Evolutionary conservation across 106 monocot genomes (phyloP), one percentile per base, ranked within the genome.

Genomic region (Phalaenopsis aphrodite): DNA sequence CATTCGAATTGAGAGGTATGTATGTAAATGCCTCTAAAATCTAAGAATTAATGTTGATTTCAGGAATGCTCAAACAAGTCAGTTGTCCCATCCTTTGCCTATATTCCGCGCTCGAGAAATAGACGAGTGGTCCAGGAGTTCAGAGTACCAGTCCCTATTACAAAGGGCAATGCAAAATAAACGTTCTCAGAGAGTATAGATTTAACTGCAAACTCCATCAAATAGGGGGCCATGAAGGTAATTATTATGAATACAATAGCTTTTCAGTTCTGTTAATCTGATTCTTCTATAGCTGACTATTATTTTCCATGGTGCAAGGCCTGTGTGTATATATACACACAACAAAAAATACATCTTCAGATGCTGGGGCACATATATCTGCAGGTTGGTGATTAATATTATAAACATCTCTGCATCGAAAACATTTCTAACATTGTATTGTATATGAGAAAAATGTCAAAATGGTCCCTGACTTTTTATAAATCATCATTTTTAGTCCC

Each of bases 1-100:
- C 6, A 45, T 45, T 45, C 3, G 43, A 45, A 45, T 45, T 45
- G 43, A 4, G 43, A 6, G 0, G 30, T 30, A 30, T 30, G 30
- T 30, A 30, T 30, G 30, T 30, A 30, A 30, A 30, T 30, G 43
- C 6, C 43, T 45, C 6, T 15, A 52, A 52, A 52, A 52, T 52
- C 52, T 52, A 52, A 15, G 52, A 52, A 19, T 75, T 66, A 42
- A 42, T 76, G 5, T 58, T 21, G 52, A 5, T 85, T 72, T 24
- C 88, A 97, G 97, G 85, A 97, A 97, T 86, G 97, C 97, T 79
- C 97, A 94, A 78, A 92, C 87, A 2, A 92, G 87, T 80, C 92
- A 97, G 75, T 56, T 97, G 76, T 97, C 97, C 45, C 97, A 97
- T 49, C 97, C 97, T 12, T 76, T 94, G 55, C 97, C 97, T 15